A percentile compares a stretch with the other conserved stretches of the same genome.
These are phyloP conservation scores for Rosellinia necatrix DNA, from an alignment of 2,329 filamentous ascomycete genomes.

Conservation along the genomic window DNA sequence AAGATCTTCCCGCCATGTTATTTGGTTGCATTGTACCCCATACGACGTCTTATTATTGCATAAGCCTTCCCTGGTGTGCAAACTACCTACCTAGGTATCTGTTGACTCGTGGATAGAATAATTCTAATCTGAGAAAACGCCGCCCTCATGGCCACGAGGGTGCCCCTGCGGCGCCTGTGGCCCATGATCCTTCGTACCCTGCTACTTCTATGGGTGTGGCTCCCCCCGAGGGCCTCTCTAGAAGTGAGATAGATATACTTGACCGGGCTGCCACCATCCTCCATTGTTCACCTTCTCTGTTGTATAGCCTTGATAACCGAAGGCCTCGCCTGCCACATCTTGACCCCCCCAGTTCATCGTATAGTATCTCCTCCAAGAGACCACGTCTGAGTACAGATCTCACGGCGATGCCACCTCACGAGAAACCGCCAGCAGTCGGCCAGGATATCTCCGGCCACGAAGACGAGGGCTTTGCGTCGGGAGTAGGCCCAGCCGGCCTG, in stretches of 20 bases:
- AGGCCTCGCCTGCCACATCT: slow-evolving; percentile 38
- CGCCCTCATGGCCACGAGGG: slow-evolving; percentile 48
- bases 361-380: slow-evolving; percentile 25
- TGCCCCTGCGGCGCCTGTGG: slow-evolving; percentile 43
- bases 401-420: slow-evolving; percentile 33
- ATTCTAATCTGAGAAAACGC: slow-evolving; percentile 50
- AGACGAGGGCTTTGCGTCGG: slow-evolving; percentile 29
- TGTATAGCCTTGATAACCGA: slow-evolving; percentile 41
- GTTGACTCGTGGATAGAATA: slow-evolving; percentile 45
- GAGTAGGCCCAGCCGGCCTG: slow-evolving; percentile 38
- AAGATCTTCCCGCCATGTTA: slow-evolving; percentile 41
- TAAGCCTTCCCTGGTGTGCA: slow-evolving; percentile 38
- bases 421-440: slow-evolving; percentile 32
- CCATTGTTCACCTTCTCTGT: slow-evolving; percentile 36
- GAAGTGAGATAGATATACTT: slow-evolving; percentile 42
- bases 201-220: slow-evolving; percentile 34
- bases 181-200: slow-evolving; percentile 41
- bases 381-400: slow-evolving; percentile 35
- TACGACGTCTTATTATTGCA: slow-evolving; percentile 43
- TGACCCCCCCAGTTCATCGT: slow-evolving; percentile 30
- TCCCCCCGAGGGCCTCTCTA: slow-evolving; percentile 33
- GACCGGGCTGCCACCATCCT: slow-evolving; percentile 43
- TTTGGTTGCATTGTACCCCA: slow-evolving; percentile 31
- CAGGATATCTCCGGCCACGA: slow-evolving; percentile 30
- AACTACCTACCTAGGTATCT: no score